Evolutionary conservation across 306 rosid species (phyloP), one percentile per base, ranked within the genome.

Genomic region (Malus fusca): DNA sequence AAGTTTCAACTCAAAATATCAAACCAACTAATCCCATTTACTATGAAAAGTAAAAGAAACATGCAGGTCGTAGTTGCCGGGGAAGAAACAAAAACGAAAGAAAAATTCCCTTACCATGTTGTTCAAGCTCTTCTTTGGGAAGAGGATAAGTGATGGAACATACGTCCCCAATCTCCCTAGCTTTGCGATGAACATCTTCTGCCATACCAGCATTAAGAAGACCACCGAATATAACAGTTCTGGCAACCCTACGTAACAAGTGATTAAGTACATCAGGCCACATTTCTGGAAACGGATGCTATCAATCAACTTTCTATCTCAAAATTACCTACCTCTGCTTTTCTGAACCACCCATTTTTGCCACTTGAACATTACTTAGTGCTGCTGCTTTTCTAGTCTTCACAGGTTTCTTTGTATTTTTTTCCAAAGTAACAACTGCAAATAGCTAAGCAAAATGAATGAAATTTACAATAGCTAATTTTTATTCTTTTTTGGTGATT

Each of bases 161-260:
- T 76, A 90, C 89, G 37, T 82, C 80, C 51, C 92, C 98, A 76
- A 85, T 73, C 79, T 90, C 88, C 82, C 80, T 85, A 73, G 93
- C 98, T 82, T 53, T 81, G 75, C 79, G 10, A 65, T 92, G 97
- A 84, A 90, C 90, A 71, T 79, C 88, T 82, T 88, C 96, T 9
- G 97, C 97, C 88, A 95, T 89, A 62, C 79, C 86, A 40, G 90
- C 87, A 84, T 87, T 81, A 53, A 84, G 56, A 66, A 92, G 98
- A 80, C 97, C 91, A 53, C 98, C 98, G 68, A 92, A 83, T 77
- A 92, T 81, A 69, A 95, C 91, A 69, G 97, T 92, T 82, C 97
- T 92, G 51, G 98, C 98, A 88, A 92, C 92, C 91, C 98, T 95
- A 83, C 81, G 85, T 26, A 83, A 63, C 53, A 85, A 70, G 58